Evolutionary conservation across 345 rosid species (phyloP), one percentile per base, ranked within the genome.

Genomic region (Citropsis articulata): DNA sequence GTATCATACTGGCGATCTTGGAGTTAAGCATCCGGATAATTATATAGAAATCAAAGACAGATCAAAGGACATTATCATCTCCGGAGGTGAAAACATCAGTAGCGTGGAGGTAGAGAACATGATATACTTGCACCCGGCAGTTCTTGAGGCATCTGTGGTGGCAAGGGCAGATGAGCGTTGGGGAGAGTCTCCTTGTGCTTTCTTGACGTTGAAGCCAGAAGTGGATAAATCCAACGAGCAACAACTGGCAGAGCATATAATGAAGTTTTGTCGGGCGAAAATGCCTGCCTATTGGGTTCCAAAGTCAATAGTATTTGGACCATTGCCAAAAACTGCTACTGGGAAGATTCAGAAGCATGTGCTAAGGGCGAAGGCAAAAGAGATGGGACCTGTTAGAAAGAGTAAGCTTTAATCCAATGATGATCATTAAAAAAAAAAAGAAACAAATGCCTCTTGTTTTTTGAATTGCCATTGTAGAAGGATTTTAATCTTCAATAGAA

Each of bases 121-220:
- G 2, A 60, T 95, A 0, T 95, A 93, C 84, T 71, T 84, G 3
- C 98, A 93, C 77, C 96, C 95, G 0, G 94, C 92, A 1, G 84
- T 93, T 57, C 84, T 87, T 38, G 98, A 95, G 87, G 97, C 84
- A 24, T 91, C 97, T 0, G 97, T 92, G 57, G 98, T 93, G 69
- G 97, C 97, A 8, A 87, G 95, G 82, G 88, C 89, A 2, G 94
- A 93, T 12, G 93, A 89, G 76, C 87, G 86, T 18, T 92, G 98
- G 98, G 97, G 94, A 16, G 98, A 95, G 78, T 84, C 97, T 9
- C 95, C 98, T 4, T 92, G 95, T 66, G 96, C 97, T 22, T 95
- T 91, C 42, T 87, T 95, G 77, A 92, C 97, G 0, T 81, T 88
- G 78, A 93, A 87, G 87, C 86, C 87, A 1, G 91, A 80, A 25